Percentiles rank a stretch among this genome's conserved stretches.
Evolutionary conservation across 129 eudicot genomes (phyloP).

Genomic region (Lactuca saligna): DNA sequence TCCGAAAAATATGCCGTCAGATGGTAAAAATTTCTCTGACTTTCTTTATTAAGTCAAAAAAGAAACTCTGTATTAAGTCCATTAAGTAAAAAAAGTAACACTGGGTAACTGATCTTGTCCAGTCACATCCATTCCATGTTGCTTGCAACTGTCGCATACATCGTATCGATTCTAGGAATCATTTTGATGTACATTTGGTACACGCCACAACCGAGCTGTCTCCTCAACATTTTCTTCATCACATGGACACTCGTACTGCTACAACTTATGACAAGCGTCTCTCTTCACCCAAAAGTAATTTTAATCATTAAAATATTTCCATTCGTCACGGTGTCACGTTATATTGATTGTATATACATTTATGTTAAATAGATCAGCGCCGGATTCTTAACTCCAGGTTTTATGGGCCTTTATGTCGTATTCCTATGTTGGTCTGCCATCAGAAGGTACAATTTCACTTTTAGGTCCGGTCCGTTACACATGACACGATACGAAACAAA

Average conservation of each 20-base stretch:
- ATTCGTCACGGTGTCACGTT: not conserved
- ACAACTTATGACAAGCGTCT: slow-evolving; percentile 78
- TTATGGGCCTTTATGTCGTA: slow-evolving; percentile 81
- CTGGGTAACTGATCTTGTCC: not conserved
- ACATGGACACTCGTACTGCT: slow-evolving; percentile 80
- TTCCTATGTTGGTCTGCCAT: slow-evolving; percentile 94
- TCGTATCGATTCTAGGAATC: slow-evolving; percentile 62
- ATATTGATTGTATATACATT: not conserved
- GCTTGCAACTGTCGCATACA: slow-evolving; percentile 60
- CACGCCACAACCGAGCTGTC: slow-evolving; percentile 68
- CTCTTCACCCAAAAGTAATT: slow-evolving; percentile 70
- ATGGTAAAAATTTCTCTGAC: slow-evolving; percentile 43
- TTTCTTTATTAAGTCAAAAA: not conserved
- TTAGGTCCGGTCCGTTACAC: not conserved
- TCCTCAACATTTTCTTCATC: slow-evolving; percentile 70
- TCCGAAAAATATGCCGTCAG: slow-evolving; percentile 68
- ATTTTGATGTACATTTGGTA: slow-evolving; percentile 83
- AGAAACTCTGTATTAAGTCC: no score
- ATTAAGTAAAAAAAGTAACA: no score
- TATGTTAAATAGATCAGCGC: slow-evolving; percentile 50
- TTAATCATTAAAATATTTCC: not conserved
- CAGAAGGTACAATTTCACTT: slow-evolving; percentile 48
- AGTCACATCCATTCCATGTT: slow-evolving; percentile 70
- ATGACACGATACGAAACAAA: not conserved
- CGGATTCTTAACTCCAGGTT: slow-evolving; percentile 77